A percentile compares a stretch with the other conserved stretches of the same genome.
Evolutionary conservation across 2,329 filamentous ascomycete genomes (phyloP).

Genomic region (Pseudogymnoascus pannorum): DNA sequence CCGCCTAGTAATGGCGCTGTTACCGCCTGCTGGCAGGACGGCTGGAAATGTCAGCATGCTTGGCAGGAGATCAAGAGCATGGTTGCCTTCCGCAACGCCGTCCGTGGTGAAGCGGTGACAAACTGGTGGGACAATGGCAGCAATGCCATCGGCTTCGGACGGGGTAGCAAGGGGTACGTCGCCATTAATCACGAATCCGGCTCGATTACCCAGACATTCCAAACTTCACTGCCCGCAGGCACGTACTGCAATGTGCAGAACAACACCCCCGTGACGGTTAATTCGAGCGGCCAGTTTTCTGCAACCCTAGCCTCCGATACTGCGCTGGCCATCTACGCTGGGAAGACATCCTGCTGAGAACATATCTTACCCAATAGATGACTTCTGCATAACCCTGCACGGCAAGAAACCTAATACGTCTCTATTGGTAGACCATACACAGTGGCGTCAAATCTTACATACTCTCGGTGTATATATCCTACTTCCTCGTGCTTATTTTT

Average conservation of each 20-base stretch:
- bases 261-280: neutral
- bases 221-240: neutral
- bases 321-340: neutral
- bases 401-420: neutral
- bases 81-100: neutral
- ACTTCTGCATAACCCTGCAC: neutral
- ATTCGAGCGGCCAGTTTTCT: neutral
- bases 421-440: neutral
- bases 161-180: neutral
- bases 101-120: neutral
- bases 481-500: neutral
- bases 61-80: neutral
- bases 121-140: constrained; percentile 3
- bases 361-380: neutral
- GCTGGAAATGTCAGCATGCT: neutral
- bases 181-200: neutral
- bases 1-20: neutral
- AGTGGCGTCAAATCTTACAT: neutral
- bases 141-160: neutral
- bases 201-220: neutral
- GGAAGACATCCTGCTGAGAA: constrained; percentile 6
- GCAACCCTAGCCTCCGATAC: neutral
- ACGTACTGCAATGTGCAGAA: constrained; percentile 2
- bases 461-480: neutral
- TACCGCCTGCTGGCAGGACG: neutral